Evolutionary conservation across 2,329 filamentous ascomycete species (phyloP), one percentile per base, ranked within the genome.

Genomic region (Cytospora chrysosperma): DNA sequence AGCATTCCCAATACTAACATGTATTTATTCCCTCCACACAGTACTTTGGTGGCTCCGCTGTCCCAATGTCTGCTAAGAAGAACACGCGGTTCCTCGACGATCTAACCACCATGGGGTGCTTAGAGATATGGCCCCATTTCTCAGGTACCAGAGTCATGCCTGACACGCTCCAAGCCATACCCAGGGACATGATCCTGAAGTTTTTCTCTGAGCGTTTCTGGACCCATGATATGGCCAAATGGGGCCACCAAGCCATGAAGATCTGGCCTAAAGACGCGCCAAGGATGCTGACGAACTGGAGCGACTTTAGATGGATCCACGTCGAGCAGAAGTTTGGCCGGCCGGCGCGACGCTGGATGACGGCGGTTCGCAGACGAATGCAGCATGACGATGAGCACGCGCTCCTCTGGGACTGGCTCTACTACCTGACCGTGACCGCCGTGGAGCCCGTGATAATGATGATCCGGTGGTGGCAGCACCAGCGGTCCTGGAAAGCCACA

Each of bases 361-460:
- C 7, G n/a, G 50, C 24, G 34, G 34, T 52, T 17, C 1, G 13
- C 1, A n/a, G 13, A 0, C 27, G 54, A 43, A 26, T 47, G n/a
- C 24, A 13, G 15, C 3, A 26, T n/a, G 49, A 53, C 9, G 37
- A 26, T 26, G 59, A 64, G 7, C n/a, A 62, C 27, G 34, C 15
- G 21, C 27, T 57, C 19, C 49, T 64, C 19, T 64, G 62, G 62
- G 8, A 21, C 13, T 64, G 62, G 62, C 62, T 64, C 19, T 30
- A 24, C n/a, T 27, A 54, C 32, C 17, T 51, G 49, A 50, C 49
- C 8, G 13, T 27, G 3, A 40, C n/a, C 15, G 49, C 62, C 10
- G 50, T 58, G 37, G 58, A 57, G 37, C 53, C 49, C 4, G 34
- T 34, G 17, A 8, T 13, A n/a, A 47, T 40, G 28, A 50, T 34